phyloP scores from a whole-genome alignment of 2,329 filamentous ascomycete species.

The Cladosporium sp. region DNA sequence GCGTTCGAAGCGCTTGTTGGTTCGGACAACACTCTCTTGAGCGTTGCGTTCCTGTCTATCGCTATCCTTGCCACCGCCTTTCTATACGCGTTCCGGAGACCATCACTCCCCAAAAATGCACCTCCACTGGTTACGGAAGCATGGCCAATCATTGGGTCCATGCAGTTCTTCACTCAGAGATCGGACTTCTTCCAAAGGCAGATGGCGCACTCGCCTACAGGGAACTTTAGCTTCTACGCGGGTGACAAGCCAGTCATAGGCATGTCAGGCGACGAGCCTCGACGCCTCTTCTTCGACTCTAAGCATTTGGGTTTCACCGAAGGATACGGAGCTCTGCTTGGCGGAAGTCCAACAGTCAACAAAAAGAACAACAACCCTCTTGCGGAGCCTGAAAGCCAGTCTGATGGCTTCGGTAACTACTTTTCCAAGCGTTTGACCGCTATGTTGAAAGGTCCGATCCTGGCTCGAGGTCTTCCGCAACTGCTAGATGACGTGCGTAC shows the following conservation, averaged over 20 bases:
- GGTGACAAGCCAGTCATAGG: slow-evolving; percentile 50
- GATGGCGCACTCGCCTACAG: slow-evolving; percentile 37
- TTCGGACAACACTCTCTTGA: not conserved
- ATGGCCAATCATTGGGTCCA: slow-evolving; percentile 49
- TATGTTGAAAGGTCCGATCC: slow-evolving; percentile 33
- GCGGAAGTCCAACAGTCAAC: slow-evolving; percentile 35
- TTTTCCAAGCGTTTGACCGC: slow-evolving; percentile 32
- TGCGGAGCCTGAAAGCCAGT: slow-evolving; percentile 24
- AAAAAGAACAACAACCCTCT: slow-evolving; percentile 25
- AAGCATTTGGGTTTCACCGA: slow-evolving; percentile 48
- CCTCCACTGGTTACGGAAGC: slow-evolving; percentile 28
- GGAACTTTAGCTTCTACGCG: slow-evolving; percentile 54
- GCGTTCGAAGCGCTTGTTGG: slow-evolving; percentile 2
- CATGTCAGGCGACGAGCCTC: slow-evolving; percentile 46
- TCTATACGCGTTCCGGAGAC: slow-evolving; percentile 28
- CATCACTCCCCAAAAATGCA: slow-evolving; percentile 32
- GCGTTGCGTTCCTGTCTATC: slow-evolving; percentile 5
- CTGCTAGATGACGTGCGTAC: slow-evolving; percentile 49
- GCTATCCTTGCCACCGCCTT: slow-evolving; percentile 25
- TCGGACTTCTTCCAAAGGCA: slow-evolving; percentile 49
- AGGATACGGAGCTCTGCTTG: slow-evolving; percentile 43
- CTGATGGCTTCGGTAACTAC: slow-evolving; percentile 26
- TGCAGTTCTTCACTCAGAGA: slow-evolving; percentile 51
- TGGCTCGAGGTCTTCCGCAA: slow-evolving; percentile 41
- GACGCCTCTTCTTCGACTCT: slow-evolving; percentile 51